Evolutionary conservation across 768 basidiomycete species (phyloP), one percentile per base, ranked within the genome.

Genomic region (Leccinum subgranulosum): DNA sequence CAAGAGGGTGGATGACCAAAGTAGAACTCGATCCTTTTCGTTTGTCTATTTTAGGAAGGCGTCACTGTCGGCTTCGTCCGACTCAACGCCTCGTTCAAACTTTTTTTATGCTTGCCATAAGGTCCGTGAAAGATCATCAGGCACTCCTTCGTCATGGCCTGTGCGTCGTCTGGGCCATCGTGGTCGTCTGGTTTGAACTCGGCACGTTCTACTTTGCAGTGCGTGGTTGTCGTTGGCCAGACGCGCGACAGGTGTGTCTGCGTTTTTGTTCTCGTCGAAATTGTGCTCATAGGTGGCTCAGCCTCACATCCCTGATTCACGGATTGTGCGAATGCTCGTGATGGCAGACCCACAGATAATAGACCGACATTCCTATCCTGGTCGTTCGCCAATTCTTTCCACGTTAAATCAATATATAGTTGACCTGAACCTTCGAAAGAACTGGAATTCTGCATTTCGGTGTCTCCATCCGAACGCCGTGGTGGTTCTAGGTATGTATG

Each of bases 321-420:
- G 67, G 56, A 54, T 62, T 58, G 68, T 66, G 57, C 59, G 76
- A 58, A 60, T 80, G 4, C 83, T 97, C n/a, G 75, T 96, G 48
- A 76, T 94, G 34, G 87, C 94, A 12, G 95, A 97, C 73, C 90
- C 94, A 0, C 94, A 96, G 72, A 83, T 96, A 27, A 79, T 92
- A 47, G 87, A 94, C 69, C 78, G 79, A 49, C 76, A 80, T 46
- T 90, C 90, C 4, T 94, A 94, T 69, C 85, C 86, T 10, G 82
- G 74, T 39, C 81, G 88, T 6, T 67, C 75, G 4, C 66, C 77
- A 23, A 71, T 82, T 66, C 70, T 90, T 23, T 82, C 84, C 55
- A 79, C 78, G 54, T 64, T 92, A 6, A 81, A 82, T 15, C 86
- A 84, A 62, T 66, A 84, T 59, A 69, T 93, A 53, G 86, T 90